Conservation (phyloP, 169 alveolate genomes). For the Condylostoma magnum region DNA sequence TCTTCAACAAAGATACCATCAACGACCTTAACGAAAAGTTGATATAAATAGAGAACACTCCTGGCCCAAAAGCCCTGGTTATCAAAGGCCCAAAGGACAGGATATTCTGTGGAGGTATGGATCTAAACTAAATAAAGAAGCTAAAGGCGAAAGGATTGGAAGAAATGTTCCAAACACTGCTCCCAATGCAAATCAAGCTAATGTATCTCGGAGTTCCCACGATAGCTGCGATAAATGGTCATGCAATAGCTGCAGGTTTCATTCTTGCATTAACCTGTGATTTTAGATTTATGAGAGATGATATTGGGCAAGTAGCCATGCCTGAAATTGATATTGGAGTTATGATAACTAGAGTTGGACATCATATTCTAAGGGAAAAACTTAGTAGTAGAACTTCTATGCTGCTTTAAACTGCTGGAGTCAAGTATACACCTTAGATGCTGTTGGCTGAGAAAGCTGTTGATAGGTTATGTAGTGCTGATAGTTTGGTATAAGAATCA, state of each 20-base stretch:
- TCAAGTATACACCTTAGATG: conserved; percentile 27
- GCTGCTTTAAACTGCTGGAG: conserved; percentile 32
- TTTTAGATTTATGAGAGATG: conserved; percentile 48
- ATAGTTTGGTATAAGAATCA: neutral
- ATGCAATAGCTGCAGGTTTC: conserved; percentile 72
- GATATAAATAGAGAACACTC: conserved; percentile 49
- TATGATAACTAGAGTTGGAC: conserved; percentile 55
- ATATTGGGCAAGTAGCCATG: conserved; percentile 29
- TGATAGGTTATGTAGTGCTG: neutral
- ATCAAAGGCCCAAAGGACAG: conserved; percentile 49
- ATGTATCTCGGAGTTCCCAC: conserved; percentile 49
- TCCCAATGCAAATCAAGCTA: conserved; percentile 48
- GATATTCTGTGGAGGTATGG: conserved; percentile 61
- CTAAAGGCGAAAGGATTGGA: neutral
- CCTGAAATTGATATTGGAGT: conserved; percentile 48
- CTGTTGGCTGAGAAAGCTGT: conserved; percentile 23
- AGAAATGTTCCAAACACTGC: conserved; percentile 25
- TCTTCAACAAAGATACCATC: neutral
- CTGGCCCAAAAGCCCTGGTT: conserved; percentile 57
- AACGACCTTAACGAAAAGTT: conserved; percentile 37
- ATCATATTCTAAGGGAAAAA: conserved; percentile 36
- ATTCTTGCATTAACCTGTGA: conserved; percentile 70
- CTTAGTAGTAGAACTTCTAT: conserved; percentile 33
- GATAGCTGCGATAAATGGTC: conserved; percentile 63
- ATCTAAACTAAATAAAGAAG: conserved; percentile 39